Evolutionary conservation across 164 flowering plant genomes (phyloP).

Genomic region (Liriodendron chinense): DNA sequence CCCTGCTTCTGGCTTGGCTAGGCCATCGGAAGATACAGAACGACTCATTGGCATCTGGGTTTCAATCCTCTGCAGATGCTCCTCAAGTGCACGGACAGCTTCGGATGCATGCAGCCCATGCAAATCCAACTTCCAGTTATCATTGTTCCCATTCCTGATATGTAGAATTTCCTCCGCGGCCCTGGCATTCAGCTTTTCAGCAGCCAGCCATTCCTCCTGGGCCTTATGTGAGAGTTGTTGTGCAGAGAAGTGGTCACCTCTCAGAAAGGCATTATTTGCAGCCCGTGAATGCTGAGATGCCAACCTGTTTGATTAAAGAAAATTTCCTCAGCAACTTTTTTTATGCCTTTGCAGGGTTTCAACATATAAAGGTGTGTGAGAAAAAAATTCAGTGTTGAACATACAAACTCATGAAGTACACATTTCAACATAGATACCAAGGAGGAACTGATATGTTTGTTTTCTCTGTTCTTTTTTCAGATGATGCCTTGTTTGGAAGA

Average conservation of each 20-base stretch:
- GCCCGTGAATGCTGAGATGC: constrained; percentile 80
- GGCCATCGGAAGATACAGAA: constrained; percentile 27
- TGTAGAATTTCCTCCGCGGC: constrained; percentile 75
- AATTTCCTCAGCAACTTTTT: not conserved
- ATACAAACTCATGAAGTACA: too few relatives aligned
- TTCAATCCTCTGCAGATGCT: constrained; percentile 62
- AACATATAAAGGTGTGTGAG: too few relatives aligned
- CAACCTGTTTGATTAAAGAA: constrained; percentile 38
- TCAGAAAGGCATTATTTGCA: constrained; percentile 64
- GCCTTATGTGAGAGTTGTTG: constrained; percentile 63
- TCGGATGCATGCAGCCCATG: constrained; percentile 96
- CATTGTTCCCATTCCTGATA: constrained; percentile 52
- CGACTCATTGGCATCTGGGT: constrained; percentile 24
- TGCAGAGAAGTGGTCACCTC: constrained; percentile 78
- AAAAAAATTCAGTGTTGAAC: too few relatives aligned
- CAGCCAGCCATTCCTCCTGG: constrained; percentile 56
- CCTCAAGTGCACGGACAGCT: constrained; percentile 66
- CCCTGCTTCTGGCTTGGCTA: constrained; percentile 14
- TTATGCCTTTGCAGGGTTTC: too few relatives aligned
- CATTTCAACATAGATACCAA: not conserved
- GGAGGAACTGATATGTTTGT: not conserved
- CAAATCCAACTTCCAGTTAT: constrained; percentile 79
- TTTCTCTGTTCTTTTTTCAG: not conserved
- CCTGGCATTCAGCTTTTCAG: constrained; percentile 55
- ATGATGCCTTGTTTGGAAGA: not conserved